These are phyloP conservation scores for Cyclotella distinguenda DNA, from an alignment of 108 stramenopile genomes.

Conservation along the genomic window DNA sequence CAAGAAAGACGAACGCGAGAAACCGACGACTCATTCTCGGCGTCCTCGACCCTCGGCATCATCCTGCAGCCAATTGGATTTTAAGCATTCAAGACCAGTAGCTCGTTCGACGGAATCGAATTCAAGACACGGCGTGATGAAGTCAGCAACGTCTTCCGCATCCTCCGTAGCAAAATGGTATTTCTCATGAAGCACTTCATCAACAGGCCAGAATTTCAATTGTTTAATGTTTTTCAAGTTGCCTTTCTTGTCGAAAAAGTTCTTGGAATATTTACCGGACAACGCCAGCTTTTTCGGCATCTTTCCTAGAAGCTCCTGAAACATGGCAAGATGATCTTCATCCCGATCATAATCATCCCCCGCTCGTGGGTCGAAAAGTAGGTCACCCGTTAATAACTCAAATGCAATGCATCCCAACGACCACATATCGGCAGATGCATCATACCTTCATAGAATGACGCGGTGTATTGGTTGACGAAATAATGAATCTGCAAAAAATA, in stretches of 20 bases:
- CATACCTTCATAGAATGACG: too few relatives aligned
- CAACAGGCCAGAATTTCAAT: slow-evolving; percentile 96
- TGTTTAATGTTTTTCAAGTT: slow-evolving; percentile 96
- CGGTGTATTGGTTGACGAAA: too few relatives aligned
- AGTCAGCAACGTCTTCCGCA: slow-evolving; percentile 82
- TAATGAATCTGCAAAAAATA: too few relatives aligned
- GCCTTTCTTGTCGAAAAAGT: slow-evolving; percentile 95
- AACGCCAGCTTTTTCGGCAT: slow-evolving; percentile 91
- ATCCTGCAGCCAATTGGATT: slow-evolving; percentile 80
- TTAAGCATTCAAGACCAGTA: slow-evolving; percentile 79
- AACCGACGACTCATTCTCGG: neutral
- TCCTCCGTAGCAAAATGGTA: slow-evolving; percentile 84
- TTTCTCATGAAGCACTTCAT: slow-evolving; percentile 90
- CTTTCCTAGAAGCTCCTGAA: slow-evolving; percentile 95
- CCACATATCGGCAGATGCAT: slow-evolving; percentile 98
- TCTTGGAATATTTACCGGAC: slow-evolving; percentile 90
- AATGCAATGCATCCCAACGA: slow-evolving; percentile 97
- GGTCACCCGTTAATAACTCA: slow-evolving; percentile 96
- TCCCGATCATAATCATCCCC: slow-evolving; percentile 93
- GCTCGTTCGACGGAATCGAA: slow-evolving; percentile 84
- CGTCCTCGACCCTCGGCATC: slow-evolving; percentile 21
- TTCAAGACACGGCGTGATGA: slow-evolving; percentile 82
- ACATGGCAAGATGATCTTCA: slow-evolving; percentile 98
- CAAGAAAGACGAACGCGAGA: neutral
- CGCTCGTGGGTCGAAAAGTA: slow-evolving; percentile 95